Base-by-base conservation (phyloP, 148 eudicot genomes). In the Mesembryanthemum crystallinum region DNA sequence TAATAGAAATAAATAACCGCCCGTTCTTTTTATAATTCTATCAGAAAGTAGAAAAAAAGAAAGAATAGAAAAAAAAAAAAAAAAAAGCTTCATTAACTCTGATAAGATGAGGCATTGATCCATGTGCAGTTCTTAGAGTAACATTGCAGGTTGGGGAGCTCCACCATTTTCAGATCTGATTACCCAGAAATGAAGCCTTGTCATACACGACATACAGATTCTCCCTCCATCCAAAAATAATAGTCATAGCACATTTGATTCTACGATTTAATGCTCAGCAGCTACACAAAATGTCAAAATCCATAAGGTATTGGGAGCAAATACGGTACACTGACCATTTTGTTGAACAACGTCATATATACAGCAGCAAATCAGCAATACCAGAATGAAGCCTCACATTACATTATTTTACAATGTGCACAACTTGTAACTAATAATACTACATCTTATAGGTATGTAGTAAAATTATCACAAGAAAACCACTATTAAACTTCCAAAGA, bases 341-440 rank as follows among this genome's bases (percentile, higher is more conserved):
- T 62, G 28, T 62, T 62, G 37, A 62, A 62, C 66, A 28, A 28
- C 18, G 12, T 6, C 13, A 62, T 62, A 33, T 32, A 70, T n/a
- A n/a, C n/a, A n/a, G n/a, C n/a, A n/a, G n/a, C n/a, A n/a, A n/a
- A n/a, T n/a, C 23, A 47, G 24, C 65, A 72, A 1, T 39, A 55
- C 12, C 76, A 66, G 21, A 66, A 71, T 27, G 12, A 39, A 30
- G n/a, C 30, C 45, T 45, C 27, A 59, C n/a, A 54, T 24, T 64
- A 75, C 77, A 59, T 9, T 30, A 23, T 42, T 52, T 73, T 30
- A 67, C 37, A 67, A 25, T 25, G 6, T 25, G 8, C 55, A 60
- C 24, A n/a, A 28, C n/a, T 30, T n/a, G 59, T 18, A 13, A 3
- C 20, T 6, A 47, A 54, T 33, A 49, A 64, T 51, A n/a, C n/a